Evolutionary conservation across 345 rosid species (phyloP).

Genomic region (Populus euphratica): DNA sequence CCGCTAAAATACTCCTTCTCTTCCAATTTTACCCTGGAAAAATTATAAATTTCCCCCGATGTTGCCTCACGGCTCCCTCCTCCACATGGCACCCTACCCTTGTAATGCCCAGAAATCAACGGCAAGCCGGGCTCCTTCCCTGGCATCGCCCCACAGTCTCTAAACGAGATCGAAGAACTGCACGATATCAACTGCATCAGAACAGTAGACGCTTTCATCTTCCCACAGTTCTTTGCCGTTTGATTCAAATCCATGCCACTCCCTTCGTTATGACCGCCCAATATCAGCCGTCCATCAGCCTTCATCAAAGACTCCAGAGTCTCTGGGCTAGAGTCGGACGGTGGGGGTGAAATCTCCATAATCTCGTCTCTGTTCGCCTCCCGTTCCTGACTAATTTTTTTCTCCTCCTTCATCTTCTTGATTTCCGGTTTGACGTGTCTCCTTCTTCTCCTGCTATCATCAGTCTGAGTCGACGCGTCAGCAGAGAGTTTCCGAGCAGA

Average conservation of each 20-base stretch:
- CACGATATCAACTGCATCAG: slow-evolving; percentile 93
- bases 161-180: slow-evolving; percentile 76
- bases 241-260: slow-evolving; percentile 25
- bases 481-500: slow-evolving; percentile 55
- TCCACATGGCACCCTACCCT: slow-evolving; percentile 49
- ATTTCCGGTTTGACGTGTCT: slow-evolving; percentile 25
- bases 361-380: slow-evolving; percentile 61
- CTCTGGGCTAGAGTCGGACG: slow-evolving; percentile 94
- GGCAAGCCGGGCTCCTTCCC: slow-evolving; percentile 64
- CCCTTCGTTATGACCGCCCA: slow-evolving; percentile 16
- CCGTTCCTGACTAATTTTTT: slow-evolving; percentile 10
- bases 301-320: slow-evolving; percentile 79
- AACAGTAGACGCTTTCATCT: slow-evolving; percentile 68
- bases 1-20: slow-evolving; percentile 92
- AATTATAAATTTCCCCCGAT: slow-evolving; percentile 31
- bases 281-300: slow-evolving; percentile 61
- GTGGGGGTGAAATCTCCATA: slow-evolving; percentile 86
- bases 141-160: slow-evolving; percentile 60
- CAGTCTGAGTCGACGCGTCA: slow-evolving; percentile 90
- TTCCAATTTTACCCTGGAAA: slow-evolving; percentile 60
- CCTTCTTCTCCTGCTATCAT: slow-evolving; percentile 56
- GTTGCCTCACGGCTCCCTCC: slow-evolving; percentile 33
- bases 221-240: slow-evolving; percentile 50
- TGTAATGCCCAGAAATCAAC: slow-evolving; percentile 39
- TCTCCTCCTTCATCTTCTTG: slow-evolving; percentile 15